phyloP scores from a whole-genome alignment of 2,329 filamentous ascomycete species.

The Alternaria atra region DNA sequence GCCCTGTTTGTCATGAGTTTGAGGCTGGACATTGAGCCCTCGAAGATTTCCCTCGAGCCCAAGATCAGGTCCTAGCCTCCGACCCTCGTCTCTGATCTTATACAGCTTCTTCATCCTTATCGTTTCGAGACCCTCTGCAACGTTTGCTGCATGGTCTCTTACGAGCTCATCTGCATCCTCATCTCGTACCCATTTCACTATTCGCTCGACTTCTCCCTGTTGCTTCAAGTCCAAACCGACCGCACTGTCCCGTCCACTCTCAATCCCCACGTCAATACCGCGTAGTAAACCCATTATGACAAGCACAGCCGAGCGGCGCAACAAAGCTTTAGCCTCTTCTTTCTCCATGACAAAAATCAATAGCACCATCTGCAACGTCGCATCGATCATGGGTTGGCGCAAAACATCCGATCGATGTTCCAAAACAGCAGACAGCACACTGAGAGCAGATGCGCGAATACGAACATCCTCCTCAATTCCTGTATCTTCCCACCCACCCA shows the following conservation, averaged over 20 bases:
- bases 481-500: conserved; percentile 73
- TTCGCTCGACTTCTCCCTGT: conserved; percentile 68
- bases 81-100: conserved; percentile 44
- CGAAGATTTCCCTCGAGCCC: conserved; percentile 52
- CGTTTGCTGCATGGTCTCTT: conserved; percentile 70
- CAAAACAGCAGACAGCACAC: conserved; percentile 67
- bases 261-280: conserved; percentile 64
- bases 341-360: conserved; percentile 70
- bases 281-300: conserved; percentile 69
- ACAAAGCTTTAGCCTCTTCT: conserved; percentile 67
- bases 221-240: conserved; percentile 66
- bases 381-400: conserved; percentile 51
- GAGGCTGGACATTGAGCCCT: conserved; percentile 56
- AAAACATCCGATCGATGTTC: conserved; percentile 62
- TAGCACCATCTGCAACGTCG: conserved; percentile 69
- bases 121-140: conserved; percentile 71
- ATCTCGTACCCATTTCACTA: conserved; percentile 69
- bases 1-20: conserved; percentile 2
- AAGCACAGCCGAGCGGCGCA: conserved; percentile 72
- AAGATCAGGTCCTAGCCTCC: conserved; percentile 35
- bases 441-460: conserved; percentile 73
- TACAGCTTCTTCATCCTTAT: conserved; percentile 66
- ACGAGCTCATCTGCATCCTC: conserved; percentile 76
- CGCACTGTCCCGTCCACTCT: conserved; percentile 47
- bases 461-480: conserved; percentile 73